A percentile compares a stretch with the other conserved stretches of the same genome.
These are phyloP conservation scores for Diaporthe longicolla DNA, from an alignment of 2,329 filamentous ascomycete genomes.

Conservation along the genomic window DNA sequence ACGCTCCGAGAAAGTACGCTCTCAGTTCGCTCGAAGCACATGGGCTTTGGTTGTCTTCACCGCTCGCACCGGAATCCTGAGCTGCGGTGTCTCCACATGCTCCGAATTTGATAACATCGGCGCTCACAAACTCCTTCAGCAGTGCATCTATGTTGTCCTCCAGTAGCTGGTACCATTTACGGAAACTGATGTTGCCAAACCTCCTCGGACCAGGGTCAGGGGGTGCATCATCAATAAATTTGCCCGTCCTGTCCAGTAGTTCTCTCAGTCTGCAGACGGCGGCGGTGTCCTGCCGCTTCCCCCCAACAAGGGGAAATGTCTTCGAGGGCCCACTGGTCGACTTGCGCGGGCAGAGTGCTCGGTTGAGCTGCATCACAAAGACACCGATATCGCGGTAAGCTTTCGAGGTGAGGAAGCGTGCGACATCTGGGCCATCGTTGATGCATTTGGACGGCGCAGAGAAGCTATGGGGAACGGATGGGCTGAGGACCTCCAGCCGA, in stretches of 20 bases:
- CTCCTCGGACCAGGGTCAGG: slow-evolving; percentile 88
- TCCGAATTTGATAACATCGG: slow-evolving; percentile 49
- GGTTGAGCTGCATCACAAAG: slow-evolving; percentile 92
- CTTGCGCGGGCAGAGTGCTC: slow-evolving; percentile 82
- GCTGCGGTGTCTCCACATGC: slow-evolving; percentile 23
- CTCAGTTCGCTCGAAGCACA: slow-evolving; percentile 72
- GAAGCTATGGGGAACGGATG: slow-evolving; percentile 69
- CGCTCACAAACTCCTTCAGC: slow-evolving; percentile 69
- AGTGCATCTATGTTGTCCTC: slow-evolving; percentile 71
- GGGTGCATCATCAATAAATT: slow-evolving; percentile 82
- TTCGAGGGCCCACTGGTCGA: slow-evolving; percentile 54
- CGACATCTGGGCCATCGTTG: slow-evolving; percentile 85
- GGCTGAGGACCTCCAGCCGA: slow-evolving; percentile 64
- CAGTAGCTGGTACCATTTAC: slow-evolving; percentile 83
- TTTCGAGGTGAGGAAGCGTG: slow-evolving; percentile 81
- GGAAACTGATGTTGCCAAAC: slow-evolving; percentile 93
- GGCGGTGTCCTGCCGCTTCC: slow-evolving; percentile 60
- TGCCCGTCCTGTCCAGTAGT: slow-evolving; percentile 75
- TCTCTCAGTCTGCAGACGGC: slow-evolving; percentile 75
- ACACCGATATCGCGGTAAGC: slow-evolving; percentile 90
- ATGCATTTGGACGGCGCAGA: slow-evolving; percentile 82
- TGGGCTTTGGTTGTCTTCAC: slow-evolving; percentile 25
- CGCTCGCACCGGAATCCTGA: slow-evolving; percentile 23
- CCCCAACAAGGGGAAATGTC: slow-evolving; percentile 60
- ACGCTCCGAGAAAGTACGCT: slow-evolving; percentile 85